Base-by-base conservation (phyloP, 2,329 filamentous ascomycete genomes). In the Nannizzia gypsea region DNA sequence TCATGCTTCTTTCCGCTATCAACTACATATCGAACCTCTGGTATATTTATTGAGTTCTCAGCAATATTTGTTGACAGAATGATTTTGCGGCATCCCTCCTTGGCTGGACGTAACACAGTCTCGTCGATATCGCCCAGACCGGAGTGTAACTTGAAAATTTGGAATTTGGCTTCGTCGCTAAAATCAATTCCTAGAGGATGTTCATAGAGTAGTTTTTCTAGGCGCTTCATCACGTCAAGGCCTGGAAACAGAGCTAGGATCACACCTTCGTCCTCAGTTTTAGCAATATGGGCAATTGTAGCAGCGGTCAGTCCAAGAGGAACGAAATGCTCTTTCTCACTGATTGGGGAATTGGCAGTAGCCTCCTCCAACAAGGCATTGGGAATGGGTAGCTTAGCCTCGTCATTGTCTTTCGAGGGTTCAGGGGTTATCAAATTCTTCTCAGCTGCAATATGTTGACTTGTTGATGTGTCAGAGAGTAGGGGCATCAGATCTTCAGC, bases 51-150 rank as follows among this genome's bases (percentile, higher is more conserved):
- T 2, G 76, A 78, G 0, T 77, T 79, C 64, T 81, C 79, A 5
- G 77, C 77, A 60, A 81, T 77, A 59, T 79, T 78, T 0, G 78
- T 81, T 2, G 77, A 72, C 6, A 81, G 67, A 36, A 81, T 77
- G 34, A 81, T 73, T 62, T 78, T 77, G 48, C 79, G 73, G 54
- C 72, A 73, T 15, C 74, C 76, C 20, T 62, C 57, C 36, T 56
- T 56, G n/a, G 26, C 20, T 2, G 75, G 72, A 2, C 75, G 64
- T 1, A 69, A 66, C 2, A 73, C 66, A 60, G 79, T 76, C 13
- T 80, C 70, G 2, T 74, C 71, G 2, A 74, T 72, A 11, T 74
- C 72, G 13, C 73, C 71, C 6, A 80, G 68, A 5, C 69, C 70
- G 1, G 79, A 78, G 66, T 81, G 79, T 9, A 81, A 70, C 38